phyloP scores from a whole-genome alignment of 306 rosid genomes.

The Dryas alaskensis region DNA sequence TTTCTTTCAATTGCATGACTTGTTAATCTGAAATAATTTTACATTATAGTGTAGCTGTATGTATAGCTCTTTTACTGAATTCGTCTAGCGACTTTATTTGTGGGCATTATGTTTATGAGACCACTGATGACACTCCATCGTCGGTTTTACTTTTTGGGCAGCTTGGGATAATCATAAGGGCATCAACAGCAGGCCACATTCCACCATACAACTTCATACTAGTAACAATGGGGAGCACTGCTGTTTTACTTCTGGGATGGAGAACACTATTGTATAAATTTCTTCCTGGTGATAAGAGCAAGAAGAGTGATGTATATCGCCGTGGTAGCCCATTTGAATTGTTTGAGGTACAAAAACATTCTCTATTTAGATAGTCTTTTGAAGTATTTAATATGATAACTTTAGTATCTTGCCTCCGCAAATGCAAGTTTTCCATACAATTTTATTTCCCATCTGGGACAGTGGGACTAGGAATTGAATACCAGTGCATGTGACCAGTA shows the following conservation, averaged over 20 bases:
- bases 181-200: constrained; percentile 49
- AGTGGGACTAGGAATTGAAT: not conserved
- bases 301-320: constrained; percentile 77
- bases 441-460: not conserved
- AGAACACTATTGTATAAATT: constrained; percentile 59
- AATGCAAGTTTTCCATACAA: not conserved
- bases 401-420: not conserved
- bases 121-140: not conserved
- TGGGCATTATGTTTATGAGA: not conserved
- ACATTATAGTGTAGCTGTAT: not conserved
- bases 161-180: constrained; percentile 75
- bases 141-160: constrained; percentile 32
- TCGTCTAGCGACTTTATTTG: not conserved
- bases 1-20: not conserved
- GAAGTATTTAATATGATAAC: not conserved
- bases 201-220: constrained; percentile 60
- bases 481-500: not conserved
- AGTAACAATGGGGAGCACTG: constrained; percentile 86
- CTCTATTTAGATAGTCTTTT: not conserved
- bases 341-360: constrained; percentile 58
- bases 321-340: constrained; percentile 86
- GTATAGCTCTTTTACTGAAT: not conserved
- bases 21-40: not conserved
- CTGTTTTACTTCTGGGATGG: constrained; percentile 71
- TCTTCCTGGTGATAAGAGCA: constrained; percentile 49